Base-by-base conservation (phyloP, 331 rosid genomes). In the Quercus lobata region DNA sequence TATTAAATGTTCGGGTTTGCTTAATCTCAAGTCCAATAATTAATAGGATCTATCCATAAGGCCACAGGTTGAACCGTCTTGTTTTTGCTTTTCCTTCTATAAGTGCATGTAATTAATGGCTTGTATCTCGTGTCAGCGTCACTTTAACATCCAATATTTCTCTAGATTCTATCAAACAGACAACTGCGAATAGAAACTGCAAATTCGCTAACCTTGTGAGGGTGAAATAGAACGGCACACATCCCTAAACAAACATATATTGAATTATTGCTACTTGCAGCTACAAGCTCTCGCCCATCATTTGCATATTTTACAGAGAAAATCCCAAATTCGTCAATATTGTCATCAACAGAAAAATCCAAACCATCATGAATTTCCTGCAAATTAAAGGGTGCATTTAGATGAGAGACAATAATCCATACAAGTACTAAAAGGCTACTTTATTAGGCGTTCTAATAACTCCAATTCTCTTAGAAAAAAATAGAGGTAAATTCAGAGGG, bases 341-440 rank as follows among this genome's bases (percentile, higher is more conserved):
- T 79, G 14, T 81, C 83, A 80, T 76, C 83, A 32, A 88, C 77
- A 76, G 91, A 86, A 73, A 94, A 91, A 79, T 89, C 82, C 78
- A 95, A 88, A 75, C 96, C 93, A 75, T 88, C 72, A 15, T 92
- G 98, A 83, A 92, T 86, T 80, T 95, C 98, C 97, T 92, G 90
- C 83, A 89, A 71, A 69, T 66, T 73, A 82, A 87, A 70, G 58
- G 71, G 78, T 69, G 25, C 30, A 69, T 79, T 60, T 25, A 61
- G 37, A 25, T 25, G 68, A 9, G 68, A 62, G 27, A 19, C 69
- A 62, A 62, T 19, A 41, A 41, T 27, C 27, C 19, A 27, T 8
- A 27, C 35, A 62, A 14, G 19, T 4, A 27, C 35, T 27, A 25
- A 61, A 41, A 61, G 3, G 6, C n/a, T 25, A 61, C 34, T 25